phyloP scores from a whole-genome alignment of 306 rosid genomes.

The Neltuma alba region DNA sequence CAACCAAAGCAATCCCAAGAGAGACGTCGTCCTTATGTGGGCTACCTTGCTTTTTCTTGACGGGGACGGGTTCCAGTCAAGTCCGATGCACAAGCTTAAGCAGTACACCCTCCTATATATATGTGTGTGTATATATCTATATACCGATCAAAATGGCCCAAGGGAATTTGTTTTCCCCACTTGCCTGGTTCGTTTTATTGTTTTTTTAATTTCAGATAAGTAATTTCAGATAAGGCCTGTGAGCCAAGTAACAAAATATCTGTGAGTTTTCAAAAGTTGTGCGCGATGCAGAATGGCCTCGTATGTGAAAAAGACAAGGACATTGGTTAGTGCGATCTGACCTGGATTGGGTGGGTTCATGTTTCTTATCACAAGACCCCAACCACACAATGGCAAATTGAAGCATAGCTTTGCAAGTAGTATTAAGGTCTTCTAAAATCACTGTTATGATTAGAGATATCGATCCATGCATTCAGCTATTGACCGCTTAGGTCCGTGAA shows the following conservation, averaged over 20 bases:
- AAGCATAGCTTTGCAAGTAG: too few relatives aligned
- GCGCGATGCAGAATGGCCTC: neutral
- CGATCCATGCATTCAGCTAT: slow-evolving; percentile 50
- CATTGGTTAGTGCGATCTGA: neutral
- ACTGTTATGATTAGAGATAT: too few relatives aligned
- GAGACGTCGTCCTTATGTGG: neutral
- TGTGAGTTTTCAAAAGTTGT: neutral
- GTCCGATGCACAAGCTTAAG: neutral
- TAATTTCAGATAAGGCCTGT: neutral
- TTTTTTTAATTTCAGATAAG: neutral
- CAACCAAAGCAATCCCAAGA: neutral
- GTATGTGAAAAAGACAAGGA: neutral
- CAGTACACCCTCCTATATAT: neutral
- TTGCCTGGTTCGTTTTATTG: neutral
- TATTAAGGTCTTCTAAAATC: too few relatives aligned
- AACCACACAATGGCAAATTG: neutral
- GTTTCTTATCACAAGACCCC: neutral
- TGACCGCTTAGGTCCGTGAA: slow-evolving; percentile 21
- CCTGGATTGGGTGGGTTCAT: neutral
- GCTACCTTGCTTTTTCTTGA: neutral
- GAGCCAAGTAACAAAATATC: neutral
- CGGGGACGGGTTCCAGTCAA: neutral
- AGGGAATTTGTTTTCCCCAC: neutral
- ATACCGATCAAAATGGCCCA: neutral
- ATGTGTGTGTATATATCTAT: too few relatives aligned